Evolutionary conservation across 2,329 filamentous ascomycete species (phyloP), one percentile per base, ranked within the genome.

Genomic region (Xylariaceae sp.): DNA sequence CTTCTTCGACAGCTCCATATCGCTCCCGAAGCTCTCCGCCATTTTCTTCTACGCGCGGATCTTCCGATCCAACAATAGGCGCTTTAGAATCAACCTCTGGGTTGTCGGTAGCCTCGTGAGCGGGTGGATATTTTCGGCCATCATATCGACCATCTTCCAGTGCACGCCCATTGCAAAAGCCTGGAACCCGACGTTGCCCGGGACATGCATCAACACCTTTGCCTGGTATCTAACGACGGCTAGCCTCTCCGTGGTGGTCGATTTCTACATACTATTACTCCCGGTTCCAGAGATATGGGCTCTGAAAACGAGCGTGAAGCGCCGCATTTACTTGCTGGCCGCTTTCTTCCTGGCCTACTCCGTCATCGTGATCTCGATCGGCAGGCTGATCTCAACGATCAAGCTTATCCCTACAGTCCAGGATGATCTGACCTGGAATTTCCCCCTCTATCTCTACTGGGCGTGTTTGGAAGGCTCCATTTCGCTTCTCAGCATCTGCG

Each of bases 331-430:
- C 34, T 30, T 59, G 18, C 32, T 59, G 22, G 39, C 13, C 37
- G 50, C 56, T 21, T 59, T 59, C 41, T 59, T 59, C 50, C 51
- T 59, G 12, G 48, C 56, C 30, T 59, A 59, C 46, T 59, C 56
- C 22, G 56, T 59, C 41, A 56, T 59, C 43, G 56, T 59, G n/a
- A 46, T 56, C 37, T 59, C 56, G 3, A 21, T 59, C 39, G 56
- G 56, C 26, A 43, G 56, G 30, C 36, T 59, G 13, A 41, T 52
- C 16, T 53, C 42, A 30, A 56, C 51, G 4, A 45, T 59, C 51
- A 26, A 49, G 7, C 42, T 54, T 5, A 52, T 59, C 18, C 53
- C 56, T 18, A 44, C 41, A 34, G 12, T 49, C 39, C 8, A 16
- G 21, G 21, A 44, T 21, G 54, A 56, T 40, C 49, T 53, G 42